Conservation (phyloP, 495 filamentous ascomycete genomes). For the Geoglossum glabrum region DNA sequence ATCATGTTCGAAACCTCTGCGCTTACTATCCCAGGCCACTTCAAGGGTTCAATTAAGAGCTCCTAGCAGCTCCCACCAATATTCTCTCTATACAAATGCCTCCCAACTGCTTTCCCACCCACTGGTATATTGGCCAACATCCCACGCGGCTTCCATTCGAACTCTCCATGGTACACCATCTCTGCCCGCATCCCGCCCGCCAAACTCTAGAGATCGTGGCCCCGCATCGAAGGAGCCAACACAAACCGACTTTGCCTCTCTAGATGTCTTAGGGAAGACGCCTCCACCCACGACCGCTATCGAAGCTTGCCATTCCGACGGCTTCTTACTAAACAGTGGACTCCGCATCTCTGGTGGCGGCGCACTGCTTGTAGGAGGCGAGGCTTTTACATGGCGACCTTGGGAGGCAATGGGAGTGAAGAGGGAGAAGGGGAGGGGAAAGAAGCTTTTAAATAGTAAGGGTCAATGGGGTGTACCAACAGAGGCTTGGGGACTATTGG, state of each 20-base stretch:
- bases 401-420: constrained; percentile 30
- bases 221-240: constrained; percentile 38
- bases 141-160: constrained; percentile 8
- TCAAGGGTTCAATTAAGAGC: neutral
- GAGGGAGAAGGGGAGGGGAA: constrained; percentile 17
- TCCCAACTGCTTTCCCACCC: constrained; percentile 4
- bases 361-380: constrained; percentile 58
- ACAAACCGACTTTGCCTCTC: constrained; percentile 49
- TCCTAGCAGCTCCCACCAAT: neutral
- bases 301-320: constrained; percentile 56
- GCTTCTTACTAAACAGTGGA: constrained; percentile 67
- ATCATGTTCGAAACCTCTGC: neutral
- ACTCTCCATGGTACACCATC: neutral
- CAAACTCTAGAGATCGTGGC: constrained; percentile 29
- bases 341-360: constrained; percentile 40
- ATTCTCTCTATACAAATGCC: neutral
- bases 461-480: constrained; percentile 61
- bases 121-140: constrained; percentile 16
- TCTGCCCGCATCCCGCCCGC: neutral
- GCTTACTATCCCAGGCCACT: neutral
- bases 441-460: constrained; percentile 41
- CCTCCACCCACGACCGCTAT: constrained; percentile 61
- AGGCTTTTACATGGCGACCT: constrained; percentile 75
- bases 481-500: constrained; percentile 58
- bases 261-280: constrained; percentile 63